Evolutionary conservation across 495 filamentous ascomycete genomes (phyloP), one percentile per base, ranked within the genome.

Genomic region (Aspergillus diversus): DNA sequence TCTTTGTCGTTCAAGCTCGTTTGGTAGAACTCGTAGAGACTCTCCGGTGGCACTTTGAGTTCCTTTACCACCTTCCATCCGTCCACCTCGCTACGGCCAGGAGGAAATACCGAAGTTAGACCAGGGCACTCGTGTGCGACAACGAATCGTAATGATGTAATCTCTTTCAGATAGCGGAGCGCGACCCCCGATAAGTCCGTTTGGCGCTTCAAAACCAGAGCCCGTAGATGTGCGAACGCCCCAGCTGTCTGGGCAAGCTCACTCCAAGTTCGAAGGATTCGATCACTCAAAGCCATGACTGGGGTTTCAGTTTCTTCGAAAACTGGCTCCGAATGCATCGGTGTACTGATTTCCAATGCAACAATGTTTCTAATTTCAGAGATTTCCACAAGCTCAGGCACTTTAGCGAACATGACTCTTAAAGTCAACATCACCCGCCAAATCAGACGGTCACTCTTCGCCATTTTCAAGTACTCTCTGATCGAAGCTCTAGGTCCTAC

Each of bases 211-310:
- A 81, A 37, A 21, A 70, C 64, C 60, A 81, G 50, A n/a, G 78
- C 59, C 5, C 75, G 73, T 1, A 81, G 65, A 51, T 79, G 71
- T 47, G 70, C 64, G 16, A 80, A 71, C 3, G 73, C 69, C 6
- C 61, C 62, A 15, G 66, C 59, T 6, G 60, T 53, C 47, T 72
- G 46, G 9, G 66, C 71, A 59, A 71, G 56, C 31, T 81, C 77
- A 27, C 72, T 53, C 79, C 79, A 81, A 12, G 71, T 68, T 49
- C 73, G 71, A 8, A 81, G 55, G 37, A 79, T 68, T 5, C 79
- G 71, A 59, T 80, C 76, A 56, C 66, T 70, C 33, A 81, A 51
- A n/a, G 63, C 55, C 37, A 52, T 62, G 27, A 47, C 55, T 16
- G 57, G 33, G 53, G 37, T 47, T 1, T 57, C 55, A 1, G 43